Base-by-base conservation (phyloP, 306 rosid genomes). In the Cucurbita maxima region DNA sequence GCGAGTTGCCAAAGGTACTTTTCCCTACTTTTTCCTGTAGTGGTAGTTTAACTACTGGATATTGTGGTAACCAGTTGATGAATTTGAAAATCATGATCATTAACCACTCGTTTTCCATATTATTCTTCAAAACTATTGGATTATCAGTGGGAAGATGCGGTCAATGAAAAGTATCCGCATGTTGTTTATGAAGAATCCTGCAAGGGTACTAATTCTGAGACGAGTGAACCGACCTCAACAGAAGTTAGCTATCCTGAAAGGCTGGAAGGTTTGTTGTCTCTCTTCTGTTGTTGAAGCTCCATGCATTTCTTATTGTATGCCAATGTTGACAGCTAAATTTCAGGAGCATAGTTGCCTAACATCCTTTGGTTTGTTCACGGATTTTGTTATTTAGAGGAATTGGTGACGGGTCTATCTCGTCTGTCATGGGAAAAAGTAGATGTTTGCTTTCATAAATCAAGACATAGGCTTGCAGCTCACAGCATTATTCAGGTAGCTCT, bases 341-440 rank as follows among this genome's bases (percentile, higher is more conserved):
- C 10, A 43, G 44, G 37, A 70, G 13, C 59, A 15, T 70, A 16
- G 74, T 70, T 70, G 56, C 9, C 75, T 71, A 60, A 18, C 13
- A 40, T 52, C 44, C 34, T n/a, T 54, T 72, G 20, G 20, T 30
- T 79, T 34, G 8, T 34, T 30, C 22, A 45, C 30, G 44, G 54
- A 30, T 48, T 61, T 19, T 41, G 22, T 13, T 9, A 22, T 81
- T 86, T 88, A 95, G 99, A 86, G 83, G 97, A 89, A 76, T 82
- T 95, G 78, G 91, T 91, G 69, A 85, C 88, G 10, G 99, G 96
- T 41, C 79, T 95, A 76, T 95, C 99, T 44, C 76, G 89, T 3
- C 72, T 95, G 56, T 88, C 96, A 7, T 95, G 99, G 99, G 93
- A 95, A 77, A 95, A 95, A 78, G 84, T 95, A 80, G 99, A 95